These are phyloP conservation scores for Alliaria petiolata DNA, from an alignment of 345 rosid species.

Conservation along the genomic window DNA sequence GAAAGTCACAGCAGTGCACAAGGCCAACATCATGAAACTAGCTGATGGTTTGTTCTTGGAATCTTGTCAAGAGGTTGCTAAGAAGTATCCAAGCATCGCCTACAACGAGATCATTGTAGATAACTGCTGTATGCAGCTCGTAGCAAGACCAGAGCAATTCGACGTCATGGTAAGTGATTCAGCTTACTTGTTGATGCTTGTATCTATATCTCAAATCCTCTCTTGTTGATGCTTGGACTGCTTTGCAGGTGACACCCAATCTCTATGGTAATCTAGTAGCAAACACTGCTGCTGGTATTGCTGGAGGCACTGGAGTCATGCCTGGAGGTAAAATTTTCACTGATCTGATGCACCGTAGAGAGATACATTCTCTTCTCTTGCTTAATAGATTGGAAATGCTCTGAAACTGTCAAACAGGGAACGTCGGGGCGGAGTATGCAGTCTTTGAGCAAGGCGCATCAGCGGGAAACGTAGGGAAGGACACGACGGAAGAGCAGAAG, in stretches of 20 bases:
- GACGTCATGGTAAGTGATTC: constrained; percentile 77
- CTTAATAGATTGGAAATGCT: not conserved
- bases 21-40: constrained; percentile 97
- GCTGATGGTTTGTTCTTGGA: constrained; percentile 98
- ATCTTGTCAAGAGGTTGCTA: constrained; percentile 90
- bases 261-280: constrained; percentile 89
- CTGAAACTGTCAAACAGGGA: constrained; percentile 38
- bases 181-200: not conserved
- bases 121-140: constrained; percentile 98
- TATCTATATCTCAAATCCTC: not conserved
- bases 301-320: constrained; percentile 98
- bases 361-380: not conserved
- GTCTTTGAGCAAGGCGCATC: constrained; percentile 96
- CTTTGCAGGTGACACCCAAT: constrained; percentile 76
- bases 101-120: constrained; percentile 94
- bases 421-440: constrained; percentile 87
- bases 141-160: constrained; percentile 95
- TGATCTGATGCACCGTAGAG: not conserved
- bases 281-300: constrained; percentile 94
- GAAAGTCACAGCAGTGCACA: constrained; percentile 94
- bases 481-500: constrained; percentile 51
- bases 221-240: not conserved
- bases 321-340: constrained; percentile 99
- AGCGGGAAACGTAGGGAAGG: constrained; percentile 87
- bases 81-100: constrained; percentile 75